These are phyloP conservation scores for Apiospora marii DNA, from an alignment of 2,329 filamentous ascomycete species.

Conservation along the genomic window DNA sequence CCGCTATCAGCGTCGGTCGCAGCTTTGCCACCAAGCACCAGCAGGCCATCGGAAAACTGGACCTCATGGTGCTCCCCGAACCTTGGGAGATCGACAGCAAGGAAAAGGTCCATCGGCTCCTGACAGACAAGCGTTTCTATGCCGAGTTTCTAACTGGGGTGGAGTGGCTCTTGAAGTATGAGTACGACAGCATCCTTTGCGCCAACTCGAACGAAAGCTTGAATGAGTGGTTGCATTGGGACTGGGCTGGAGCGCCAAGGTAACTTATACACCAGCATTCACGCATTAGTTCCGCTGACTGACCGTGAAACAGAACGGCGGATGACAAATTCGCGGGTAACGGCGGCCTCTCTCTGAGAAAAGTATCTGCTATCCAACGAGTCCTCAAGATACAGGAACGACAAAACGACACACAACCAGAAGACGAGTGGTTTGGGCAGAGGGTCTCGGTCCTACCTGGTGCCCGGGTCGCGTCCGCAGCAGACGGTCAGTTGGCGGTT, in stretches of 20 bases:
- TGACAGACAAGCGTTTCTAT: constrained; percentile 62
- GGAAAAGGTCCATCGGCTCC: constrained; percentile 55
- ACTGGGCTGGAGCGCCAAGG: constrained; percentile 62
- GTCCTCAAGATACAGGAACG: constrained; percentile 58
- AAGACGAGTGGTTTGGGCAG: constrained; percentile 64
- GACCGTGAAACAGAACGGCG: constrained; percentile 38
- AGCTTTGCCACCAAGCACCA: constrained; percentile 57
- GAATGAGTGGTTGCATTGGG: constrained; percentile 62
- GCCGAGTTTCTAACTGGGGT: constrained; percentile 57
- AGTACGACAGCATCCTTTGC: constrained; percentile 64
- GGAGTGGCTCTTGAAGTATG: constrained; percentile 63
- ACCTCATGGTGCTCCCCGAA: constrained; percentile 56
- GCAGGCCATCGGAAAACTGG: constrained; percentile 58
- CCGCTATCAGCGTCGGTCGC: constrained; percentile 53
- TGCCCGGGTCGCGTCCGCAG: constrained; percentile 52
- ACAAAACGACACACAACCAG: constrained; percentile 58
- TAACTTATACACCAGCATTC: constrained; percentile 35
- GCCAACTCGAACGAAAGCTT: constrained; percentile 59
- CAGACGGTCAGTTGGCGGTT: constrained; percentile 54
- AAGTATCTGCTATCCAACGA: constrained; percentile 57
- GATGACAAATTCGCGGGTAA: constrained; percentile 59
- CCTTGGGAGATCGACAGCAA: constrained; percentile 56
- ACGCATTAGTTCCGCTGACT: constrained; percentile 11
- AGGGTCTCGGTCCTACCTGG: constrained; percentile 56
- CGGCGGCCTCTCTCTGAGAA: constrained; percentile 61